These are phyloP conservation scores for Claviceps paspali DNA, from an alignment of 2,329 filamentous ascomycete genomes.

Conservation along the genomic window DNA sequence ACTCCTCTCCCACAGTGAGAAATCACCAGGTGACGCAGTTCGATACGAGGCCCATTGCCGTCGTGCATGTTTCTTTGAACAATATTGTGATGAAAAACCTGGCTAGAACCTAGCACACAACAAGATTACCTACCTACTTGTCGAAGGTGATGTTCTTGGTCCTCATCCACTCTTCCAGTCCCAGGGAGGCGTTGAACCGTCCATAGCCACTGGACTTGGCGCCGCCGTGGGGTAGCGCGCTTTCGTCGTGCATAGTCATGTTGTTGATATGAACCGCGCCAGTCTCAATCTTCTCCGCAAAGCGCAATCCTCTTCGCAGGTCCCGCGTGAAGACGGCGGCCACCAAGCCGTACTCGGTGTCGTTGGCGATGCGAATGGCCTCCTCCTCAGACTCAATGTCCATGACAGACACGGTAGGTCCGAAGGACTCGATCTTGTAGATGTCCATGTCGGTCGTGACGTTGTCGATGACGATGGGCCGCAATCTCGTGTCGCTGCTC, in stretches of 20 bases:
- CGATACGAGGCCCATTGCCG: too few species aligned
- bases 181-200: slow-evolving; percentile 38
- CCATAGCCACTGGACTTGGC: slow-evolving; percentile 50
- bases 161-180: slow-evolving; percentile 45
- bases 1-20: too few species aligned
- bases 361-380: slow-evolving; percentile 59
- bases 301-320: slow-evolving; percentile 39
- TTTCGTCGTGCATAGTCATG: slow-evolving; percentile 51
- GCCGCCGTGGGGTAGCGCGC: slow-evolving; percentile 48
- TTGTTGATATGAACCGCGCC: slow-evolving; percentile 55
- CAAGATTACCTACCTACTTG: too few species aligned
- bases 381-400: slow-evolving; percentile 55
- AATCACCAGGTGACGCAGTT: too few species aligned
- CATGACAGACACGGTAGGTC: slow-evolving; percentile 55
- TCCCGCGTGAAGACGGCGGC: slow-evolving; percentile 60
- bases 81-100: too few species aligned
- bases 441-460: slow-evolving; percentile 54
- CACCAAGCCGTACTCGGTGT: slow-evolving; percentile 63
- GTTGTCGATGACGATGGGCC: slow-evolving; percentile 51
- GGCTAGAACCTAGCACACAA: too few species aligned
- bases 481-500: slow-evolving; percentile 28
- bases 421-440: slow-evolving; percentile 63
- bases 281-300: slow-evolving; percentile 49
- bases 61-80: too few species aligned
- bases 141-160: slow-evolving; percentile 49